Base-by-base conservation (phyloP, 2,329 filamentous ascomycete species). In the Exophiala phaeomuriformis region DNA sequence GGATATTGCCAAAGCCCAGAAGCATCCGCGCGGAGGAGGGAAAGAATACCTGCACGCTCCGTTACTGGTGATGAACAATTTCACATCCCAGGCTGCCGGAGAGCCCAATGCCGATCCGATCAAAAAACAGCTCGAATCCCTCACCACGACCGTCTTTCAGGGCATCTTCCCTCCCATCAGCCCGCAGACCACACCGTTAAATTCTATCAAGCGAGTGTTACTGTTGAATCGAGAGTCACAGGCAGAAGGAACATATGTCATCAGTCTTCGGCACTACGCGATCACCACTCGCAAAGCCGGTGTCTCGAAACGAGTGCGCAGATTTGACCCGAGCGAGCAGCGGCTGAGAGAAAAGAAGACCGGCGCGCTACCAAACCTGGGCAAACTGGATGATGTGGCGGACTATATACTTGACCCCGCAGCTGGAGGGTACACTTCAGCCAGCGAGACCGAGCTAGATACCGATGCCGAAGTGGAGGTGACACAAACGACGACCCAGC, bases 41-140 rank as follows among this genome's bases (percentile, higher is more conserved):
- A 91, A 91, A 68, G 89, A 95, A 68, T 95, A 88, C 65, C 77
- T 86, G 53, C 89, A 84, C 41, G 84, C 93, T 4, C 93, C 93
- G 58, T 72, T 97, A 72, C 80, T 98, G 42, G 93, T 98, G 61
- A 97, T 98, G 93, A 98, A 98, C 74, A 96, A 95, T 70, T 95
- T 98, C 70, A 81, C 81, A 37, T 85, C 83, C 2, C 79, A 85
- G 30, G 67, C 72, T 51, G 67, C 73, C 56, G 79, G 83, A 53
- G 80, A 82, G 27, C 67, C 72, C 52, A 68, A 74, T 55, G 79
- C 83, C 53, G 80, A 82, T 27, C 82, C 85, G 57, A 84, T 95
- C n/a, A 90, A 91, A 3, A 94, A 89, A 67, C 90, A 96, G 63
- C 86, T 98, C 65, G 93, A 98, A 72, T 85, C 86, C 28, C 83